Base-by-base conservation (phyloP, 805 yeast genomes). In the Wickerhamomyces chambardii region DNA sequence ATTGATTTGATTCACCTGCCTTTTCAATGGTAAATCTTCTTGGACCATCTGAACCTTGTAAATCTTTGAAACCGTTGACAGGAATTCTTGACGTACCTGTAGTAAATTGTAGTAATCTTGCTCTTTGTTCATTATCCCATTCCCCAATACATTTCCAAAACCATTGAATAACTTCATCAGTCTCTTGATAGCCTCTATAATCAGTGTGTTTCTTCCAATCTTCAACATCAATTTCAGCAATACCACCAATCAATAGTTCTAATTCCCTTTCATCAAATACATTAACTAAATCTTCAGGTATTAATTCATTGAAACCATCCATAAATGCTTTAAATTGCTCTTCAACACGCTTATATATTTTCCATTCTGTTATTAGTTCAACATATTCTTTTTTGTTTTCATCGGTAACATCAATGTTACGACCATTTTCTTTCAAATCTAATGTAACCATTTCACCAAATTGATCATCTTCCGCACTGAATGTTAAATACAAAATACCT, bases 181-280 rank as follows among this genome's bases (percentile, higher is more conserved):
- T 77, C 63, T 92, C 97, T 57, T 87, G 90, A 62, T 90, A 92
- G 5, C 98, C 98, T 65, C 98, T 78, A 64, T 92, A 92, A 61
- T 92, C 99, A 16, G 99, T 92, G 59, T 92, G 97, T 58, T 86
- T 89, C 65, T 87, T 92, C 99, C 99, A 92, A 66, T 92, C 99
- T 45, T 89, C 97, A 39, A 90, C 84, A 60, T 92, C 98, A 51
- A 92, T 90, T 53, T 92, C 98, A 2, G 97, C 92, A 54, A 92
- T 78, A 60, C 99, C 99, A 58, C 98, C 98, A 61, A 92, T 92
- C 55, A 92, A 73, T 56, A 92, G 68, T 68, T 92, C 99, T 45
- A 92, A 67, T 63, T 92, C 99, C 59, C 97, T 81, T 66, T 92
- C 98, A 62, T 92, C 98, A 57, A 92, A 92, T 30, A 92, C 98